A percentile compares a stretch with the other conserved stretches of the same genome.
Conservation (phyloP, 2,329 filamentous ascomycete species). For the Pseudogymnoascus sp. region DNA sequence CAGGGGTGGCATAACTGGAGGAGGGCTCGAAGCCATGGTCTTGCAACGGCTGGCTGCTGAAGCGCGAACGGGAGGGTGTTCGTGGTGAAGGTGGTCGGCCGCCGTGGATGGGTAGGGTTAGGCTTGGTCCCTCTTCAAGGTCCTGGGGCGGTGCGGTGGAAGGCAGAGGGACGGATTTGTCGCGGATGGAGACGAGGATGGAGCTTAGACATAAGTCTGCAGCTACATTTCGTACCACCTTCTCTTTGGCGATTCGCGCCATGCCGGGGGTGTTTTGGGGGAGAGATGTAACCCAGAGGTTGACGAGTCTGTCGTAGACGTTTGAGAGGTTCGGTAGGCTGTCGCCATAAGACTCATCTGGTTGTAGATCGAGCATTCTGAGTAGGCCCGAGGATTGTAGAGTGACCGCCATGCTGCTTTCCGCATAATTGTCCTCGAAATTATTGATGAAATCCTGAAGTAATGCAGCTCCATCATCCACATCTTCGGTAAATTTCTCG, state of each 20-base stretch:
- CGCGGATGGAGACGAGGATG: conserved; percentile 20
- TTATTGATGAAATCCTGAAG: conserved; percentile 19
- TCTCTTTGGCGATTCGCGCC: conserved; percentile 24
- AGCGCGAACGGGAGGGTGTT: conserved; percentile 12
- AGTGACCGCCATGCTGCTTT: background rate
- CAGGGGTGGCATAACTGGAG: conserved; percentile 19
- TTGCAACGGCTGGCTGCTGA: conserved; percentile 15
- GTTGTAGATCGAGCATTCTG: background rate
- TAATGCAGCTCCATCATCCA: conserved; percentile 18
- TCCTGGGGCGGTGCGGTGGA: background rate
- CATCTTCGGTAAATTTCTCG: conserved; percentile 17
- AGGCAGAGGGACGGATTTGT: background rate
- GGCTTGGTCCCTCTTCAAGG: background rate
- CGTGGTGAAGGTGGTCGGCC: background rate
- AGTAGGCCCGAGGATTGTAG: background rate
- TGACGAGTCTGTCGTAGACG: conserved; percentile 25
- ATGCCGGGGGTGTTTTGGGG: conserved; percentile 19
- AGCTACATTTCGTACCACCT: conserved; percentile 22
- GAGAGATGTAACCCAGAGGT: conserved; percentile 24
- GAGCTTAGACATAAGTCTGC: conserved; percentile 26
- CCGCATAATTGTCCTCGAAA: background rate
- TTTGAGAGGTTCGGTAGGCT: conserved; percentile 16
- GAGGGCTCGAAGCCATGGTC: conserved; percentile 11
- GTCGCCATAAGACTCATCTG: background rate
- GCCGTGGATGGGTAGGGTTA: background rate